Evolutionary conservation across 768 basidiomycete genomes (phyloP).

Genomic region (Lactarius psammicola): DNA sequence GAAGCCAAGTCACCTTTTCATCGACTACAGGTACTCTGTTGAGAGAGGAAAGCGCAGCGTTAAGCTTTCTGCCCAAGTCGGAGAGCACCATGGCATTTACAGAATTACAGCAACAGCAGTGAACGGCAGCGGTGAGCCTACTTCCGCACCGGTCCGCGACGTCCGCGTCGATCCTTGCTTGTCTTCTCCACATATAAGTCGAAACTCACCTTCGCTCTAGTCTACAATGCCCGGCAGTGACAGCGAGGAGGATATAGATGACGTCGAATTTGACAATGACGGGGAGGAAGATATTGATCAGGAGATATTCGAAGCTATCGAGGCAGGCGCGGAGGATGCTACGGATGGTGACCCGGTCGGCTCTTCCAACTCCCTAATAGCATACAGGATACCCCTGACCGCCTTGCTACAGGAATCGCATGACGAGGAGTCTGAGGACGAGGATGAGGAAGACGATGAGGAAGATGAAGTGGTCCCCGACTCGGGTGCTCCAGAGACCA

Average conservation of each 20-base stretch:
- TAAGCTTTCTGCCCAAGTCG: constrained; percentile 91
- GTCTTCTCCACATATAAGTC: background rate
- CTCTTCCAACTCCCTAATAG: background rate
- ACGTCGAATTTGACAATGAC: constrained; percentile 37
- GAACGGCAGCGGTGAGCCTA: background rate
- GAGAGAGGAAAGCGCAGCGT: constrained; percentile 88
- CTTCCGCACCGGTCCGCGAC: background rate
- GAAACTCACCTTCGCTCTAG: too few relatives aligned
- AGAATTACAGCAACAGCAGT: constrained; percentile 32
- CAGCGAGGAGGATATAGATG: constrained; percentile 52
- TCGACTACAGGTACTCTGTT: constrained; percentile 85
- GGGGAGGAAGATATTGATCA: constrained; percentile 29
- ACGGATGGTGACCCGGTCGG: constrained; percentile 73
- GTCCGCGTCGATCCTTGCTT: constrained; percentile 14
- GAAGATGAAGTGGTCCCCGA: constrained; percentile 57
- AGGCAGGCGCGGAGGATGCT: constrained; percentile 52
- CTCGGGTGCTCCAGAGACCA: constrained; percentile 6
- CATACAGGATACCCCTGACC: background rate
- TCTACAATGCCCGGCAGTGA: constrained; percentile 44
- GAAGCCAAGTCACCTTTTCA: constrained; percentile 64
- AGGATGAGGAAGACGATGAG: constrained; percentile 41
- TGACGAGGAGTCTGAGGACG: constrained; percentile 36
- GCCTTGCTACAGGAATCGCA: constrained; percentile 25
- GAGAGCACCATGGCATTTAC: constrained; percentile 79
- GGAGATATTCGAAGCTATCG: constrained; percentile 55